These are phyloP conservation scores for Schizonepeta tenuifolia DNA, from an alignment of 257 asterid genomes.

Conservation along the genomic window DNA sequence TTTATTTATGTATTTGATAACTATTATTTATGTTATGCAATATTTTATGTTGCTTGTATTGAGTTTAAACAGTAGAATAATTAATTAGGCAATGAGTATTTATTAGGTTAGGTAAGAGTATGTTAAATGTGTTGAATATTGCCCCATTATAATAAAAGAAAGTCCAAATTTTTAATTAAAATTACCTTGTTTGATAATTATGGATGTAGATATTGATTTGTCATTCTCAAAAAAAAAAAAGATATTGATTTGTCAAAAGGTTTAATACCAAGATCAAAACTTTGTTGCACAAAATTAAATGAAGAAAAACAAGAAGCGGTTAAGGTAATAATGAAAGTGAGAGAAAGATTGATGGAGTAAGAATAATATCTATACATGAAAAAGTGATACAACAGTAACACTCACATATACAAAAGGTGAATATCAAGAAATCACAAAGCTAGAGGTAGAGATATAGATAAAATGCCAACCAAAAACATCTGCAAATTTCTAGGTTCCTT, in stretches of 20 bases:
- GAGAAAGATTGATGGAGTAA: neutral
- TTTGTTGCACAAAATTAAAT: neutral
- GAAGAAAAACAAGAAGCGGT: neutral
- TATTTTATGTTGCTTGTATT: too few species aligned
- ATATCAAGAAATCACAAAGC: slow-evolving; percentile 1
- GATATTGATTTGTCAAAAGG: neutral
- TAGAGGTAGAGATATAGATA: too few species aligned
- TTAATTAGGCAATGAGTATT: too few species aligned
- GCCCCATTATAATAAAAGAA: too few species aligned
- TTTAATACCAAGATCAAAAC: neutral
- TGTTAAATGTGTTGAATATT: too few species aligned
- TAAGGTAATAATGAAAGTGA: neutral
- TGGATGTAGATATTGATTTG: neutral
- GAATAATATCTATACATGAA: slow-evolving; percentile 29
- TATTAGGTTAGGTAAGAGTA: too few species aligned
- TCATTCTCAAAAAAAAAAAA: too few species aligned
- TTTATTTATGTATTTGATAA: too few species aligned
- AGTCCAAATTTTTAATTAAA: too few species aligned
- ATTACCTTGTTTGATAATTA: too few species aligned
- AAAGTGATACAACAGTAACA: slow-evolving; percentile 31
- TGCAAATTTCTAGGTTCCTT: slow-evolving; percentile 39
- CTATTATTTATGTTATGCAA: too few species aligned
- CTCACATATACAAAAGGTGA: slow-evolving; percentile 29
- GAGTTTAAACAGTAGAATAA: too few species aligned
- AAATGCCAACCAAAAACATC: neutral